Evolutionary conservation across 1,139 yeast genomes (phyloP), one percentile per base, ranked within the genome.

Genomic region (Sugiyamaella castrensis): DNA sequence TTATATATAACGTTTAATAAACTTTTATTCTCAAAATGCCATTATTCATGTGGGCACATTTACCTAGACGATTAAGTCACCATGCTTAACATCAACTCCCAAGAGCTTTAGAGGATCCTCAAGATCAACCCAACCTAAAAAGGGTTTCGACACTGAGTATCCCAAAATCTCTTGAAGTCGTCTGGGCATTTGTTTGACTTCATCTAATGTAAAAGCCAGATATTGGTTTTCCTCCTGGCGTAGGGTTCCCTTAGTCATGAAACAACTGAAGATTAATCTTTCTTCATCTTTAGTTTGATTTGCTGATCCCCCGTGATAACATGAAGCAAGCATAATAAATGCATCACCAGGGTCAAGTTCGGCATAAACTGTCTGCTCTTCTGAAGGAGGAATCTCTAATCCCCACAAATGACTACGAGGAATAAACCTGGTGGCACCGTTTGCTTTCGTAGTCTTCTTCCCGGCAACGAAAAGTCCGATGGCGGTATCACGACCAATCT

Each of bases 241-340:
- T 6, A 44, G 45, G 40, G 37, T 43, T 8, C 51, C 51, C 34
- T 40, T 39, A 8, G 52, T 48, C 44, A 40, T 44, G 37, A 48
- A 48, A 29, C 48, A 44, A 37, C 48, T 39, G 31, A 48, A 44
- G 11, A 48, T 24, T 8, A 45, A 30, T 7, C 52, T 41, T 37
- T 48, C 52, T 35, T 48, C 40, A 33, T 48, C 46, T 13, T 33
- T 26, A 32, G 52, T 48, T 5, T 36, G 35, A 15, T 48, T 48
- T 2, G 52, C 52, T 12, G 50, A 43, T 4, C 52, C 49, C 16
- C 52, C 52, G 36, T 48, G 52, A 34, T 48, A 48, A 31, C 52
- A 48, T 9, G 51, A 48, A 34, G 40, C 51, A 27, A 48, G 40
- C 51, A 48, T 48, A 4, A 48, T 35, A 24, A 48, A 48, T 5